phyloP scores from a whole-genome alignment of 2,329 filamentous ascomycete genomes.

The Pseudogymnoascus sp. region DNA sequence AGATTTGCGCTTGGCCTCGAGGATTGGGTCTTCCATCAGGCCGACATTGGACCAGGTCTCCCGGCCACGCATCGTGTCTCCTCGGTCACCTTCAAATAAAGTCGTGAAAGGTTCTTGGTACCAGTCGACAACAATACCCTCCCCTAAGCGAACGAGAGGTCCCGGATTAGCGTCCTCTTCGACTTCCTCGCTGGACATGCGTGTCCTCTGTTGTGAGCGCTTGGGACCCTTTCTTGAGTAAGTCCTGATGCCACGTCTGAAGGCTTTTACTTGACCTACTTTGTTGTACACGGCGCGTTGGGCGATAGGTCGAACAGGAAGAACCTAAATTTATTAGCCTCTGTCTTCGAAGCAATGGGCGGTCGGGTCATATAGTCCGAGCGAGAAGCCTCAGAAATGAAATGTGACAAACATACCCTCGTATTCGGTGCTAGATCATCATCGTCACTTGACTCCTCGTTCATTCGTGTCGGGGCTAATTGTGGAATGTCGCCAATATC shows the following conservation, averaged over 20 bases:
- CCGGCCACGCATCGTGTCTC: slow-evolving; percentile 48
- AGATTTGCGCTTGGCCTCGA: slow-evolving; percentile 53
- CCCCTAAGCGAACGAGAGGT: slow-evolving; percentile 68
- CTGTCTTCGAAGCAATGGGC: neutral
- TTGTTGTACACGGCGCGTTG: slow-evolving; percentile 19
- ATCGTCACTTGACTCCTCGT: slow-evolving; percentile 50
- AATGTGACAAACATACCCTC: slow-evolving; percentile 18
- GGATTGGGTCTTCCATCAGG: slow-evolving; percentile 50
- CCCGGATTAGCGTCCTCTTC: slow-evolving; percentile 37
- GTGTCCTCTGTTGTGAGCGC: slow-evolving; percentile 11
- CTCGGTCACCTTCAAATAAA: slow-evolving; percentile 49
- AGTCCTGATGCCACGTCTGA: slow-evolving; percentile 26
- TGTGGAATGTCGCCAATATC: slow-evolving; percentile 17
- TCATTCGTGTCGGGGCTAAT: slow-evolving; percentile 43
- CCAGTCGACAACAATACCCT: slow-evolving; percentile 87
- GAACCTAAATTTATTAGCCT: slow-evolving; percentile 19
- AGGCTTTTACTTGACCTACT: slow-evolving; percentile 26
- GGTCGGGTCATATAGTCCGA: neutral
- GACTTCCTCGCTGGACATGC: slow-evolving; percentile 11
- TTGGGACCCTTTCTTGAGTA: slow-evolving; percentile 32
- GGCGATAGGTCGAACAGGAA: slow-evolving; percentile 24
- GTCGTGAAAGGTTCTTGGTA: slow-evolving; percentile 57
- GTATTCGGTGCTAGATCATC: slow-evolving; percentile 17
- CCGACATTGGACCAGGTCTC: slow-evolving; percentile 45
- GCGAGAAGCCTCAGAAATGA: neutral